Percentiles rank a stretch among this genome's conserved stretches.
Conservation (phyloP, 345 rosid genomes). For the Hibiscus tridactylites region DNA sequence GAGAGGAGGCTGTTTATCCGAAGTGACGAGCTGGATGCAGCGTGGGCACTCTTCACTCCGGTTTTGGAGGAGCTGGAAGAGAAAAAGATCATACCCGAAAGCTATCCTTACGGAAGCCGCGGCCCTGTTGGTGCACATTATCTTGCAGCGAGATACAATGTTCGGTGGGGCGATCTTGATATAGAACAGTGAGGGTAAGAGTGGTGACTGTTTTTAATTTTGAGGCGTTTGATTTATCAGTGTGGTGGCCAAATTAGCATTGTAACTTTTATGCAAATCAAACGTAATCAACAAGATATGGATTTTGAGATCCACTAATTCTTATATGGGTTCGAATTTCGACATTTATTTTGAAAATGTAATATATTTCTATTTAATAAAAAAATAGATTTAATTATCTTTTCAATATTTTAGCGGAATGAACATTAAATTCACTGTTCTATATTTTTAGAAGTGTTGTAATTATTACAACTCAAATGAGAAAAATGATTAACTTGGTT, state of each 20-base stretch:
- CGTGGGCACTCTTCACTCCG: conserved; percentile 84
- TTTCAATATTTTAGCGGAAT: no score
- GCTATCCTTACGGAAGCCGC: conserved; percentile 96
- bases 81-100: conserved; percentile 72
- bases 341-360: no score
- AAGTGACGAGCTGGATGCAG: conserved; percentile 94
- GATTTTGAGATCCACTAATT: neutral
- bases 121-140: conserved; percentile 99
- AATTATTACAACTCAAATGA: no score
- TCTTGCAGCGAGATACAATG: conserved; percentile 87
- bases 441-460: no score
- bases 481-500: no score
- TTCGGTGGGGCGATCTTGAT: conserved; percentile 83
- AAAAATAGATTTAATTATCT: no score
- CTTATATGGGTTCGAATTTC: no score
- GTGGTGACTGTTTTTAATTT: neutral
- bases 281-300: neutral
- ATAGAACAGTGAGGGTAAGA: conserved; percentile 35
- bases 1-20: conserved; percentile 94
- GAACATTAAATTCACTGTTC: no score
- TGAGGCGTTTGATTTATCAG: neutral
- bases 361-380: no score
- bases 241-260: neutral
- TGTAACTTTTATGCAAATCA: neutral
- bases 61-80: conserved; percentile 75